Evolutionary conservation across 2,329 filamentous ascomycete genomes (phyloP).

Genomic region (Nigrograna mackinnonii): DNA sequence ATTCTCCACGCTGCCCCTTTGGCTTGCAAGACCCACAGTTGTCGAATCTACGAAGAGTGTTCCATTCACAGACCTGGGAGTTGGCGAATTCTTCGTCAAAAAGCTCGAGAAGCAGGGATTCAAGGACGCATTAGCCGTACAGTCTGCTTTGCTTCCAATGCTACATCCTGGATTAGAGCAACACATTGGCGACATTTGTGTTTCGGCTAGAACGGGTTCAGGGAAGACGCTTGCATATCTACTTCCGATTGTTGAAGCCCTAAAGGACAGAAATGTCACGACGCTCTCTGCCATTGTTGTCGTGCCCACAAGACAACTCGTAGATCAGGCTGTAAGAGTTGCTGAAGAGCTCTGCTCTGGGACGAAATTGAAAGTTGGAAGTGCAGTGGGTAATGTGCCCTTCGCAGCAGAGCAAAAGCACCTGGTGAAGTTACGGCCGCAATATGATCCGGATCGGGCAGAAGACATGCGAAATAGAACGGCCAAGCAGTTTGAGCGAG

Average conservation of each 20-base stretch:
- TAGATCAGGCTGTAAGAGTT: slow-evolving; percentile 80
- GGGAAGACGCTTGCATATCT: slow-evolving; percentile 94
- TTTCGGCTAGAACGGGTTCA: slow-evolving; percentile 92
- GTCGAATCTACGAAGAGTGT: slow-evolving; percentile 64
- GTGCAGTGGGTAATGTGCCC: slow-evolving; percentile 79
- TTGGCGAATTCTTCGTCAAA: slow-evolving; percentile 63
- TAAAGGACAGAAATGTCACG: slow-evolving; percentile 67
- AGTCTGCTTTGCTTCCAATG: slow-evolving; percentile 78
- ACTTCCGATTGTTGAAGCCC: slow-evolving; percentile 77
- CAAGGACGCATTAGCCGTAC: slow-evolving; percentile 74
- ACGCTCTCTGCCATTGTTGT: slow-evolving; percentile 80
- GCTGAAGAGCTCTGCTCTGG: slow-evolving; percentile 73
- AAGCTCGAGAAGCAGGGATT: slow-evolving; percentile 71
- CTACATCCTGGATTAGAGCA: slow-evolving; percentile 68
- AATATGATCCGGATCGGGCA: slow-evolving; percentile 69
- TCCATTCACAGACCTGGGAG: slow-evolving; percentile 67
- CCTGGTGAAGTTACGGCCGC: slow-evolving; percentile 60
- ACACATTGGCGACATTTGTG: slow-evolving; percentile 76
- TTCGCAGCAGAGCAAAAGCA: slow-evolving; percentile 67
- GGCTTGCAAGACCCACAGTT: slow-evolving; percentile 77
- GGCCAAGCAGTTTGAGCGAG: slow-evolving; percentile 36
- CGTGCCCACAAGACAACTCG: slow-evolving; percentile 87
- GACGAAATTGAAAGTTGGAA: slow-evolving; percentile 76
- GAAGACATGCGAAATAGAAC: slow-evolving; percentile 48
- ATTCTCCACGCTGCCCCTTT: slow-evolving; percentile 79